These are phyloP conservation scores for Yarrowia keelungensis DNA, from an alignment of 805 yeast genomes.

Conservation along the genomic window DNA sequence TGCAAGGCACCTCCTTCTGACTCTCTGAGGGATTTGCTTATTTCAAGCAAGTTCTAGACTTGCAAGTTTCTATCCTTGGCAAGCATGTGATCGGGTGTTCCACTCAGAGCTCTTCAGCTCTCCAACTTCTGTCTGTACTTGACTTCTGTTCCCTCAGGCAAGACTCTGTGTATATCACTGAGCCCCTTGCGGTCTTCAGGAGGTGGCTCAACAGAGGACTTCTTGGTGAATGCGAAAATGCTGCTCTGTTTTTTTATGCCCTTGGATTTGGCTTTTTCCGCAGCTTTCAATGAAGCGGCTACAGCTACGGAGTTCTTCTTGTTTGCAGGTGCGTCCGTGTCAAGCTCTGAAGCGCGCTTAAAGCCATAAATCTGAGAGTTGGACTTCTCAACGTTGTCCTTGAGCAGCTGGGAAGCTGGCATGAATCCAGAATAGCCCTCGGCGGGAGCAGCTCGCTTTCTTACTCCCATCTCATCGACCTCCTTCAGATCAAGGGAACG, in stretches of 20 bases:
- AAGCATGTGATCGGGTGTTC: neutral
- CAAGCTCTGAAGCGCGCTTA: slow-evolving; percentile 14
- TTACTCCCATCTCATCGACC: slow-evolving; percentile 12
- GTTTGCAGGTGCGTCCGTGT: neutral
- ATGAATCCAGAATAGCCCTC: slow-evolving; percentile 11
- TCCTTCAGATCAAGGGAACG: slow-evolving; percentile 6
- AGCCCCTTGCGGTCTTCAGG: slow-evolving; percentile 27
- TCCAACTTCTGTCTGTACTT: slow-evolving; percentile 19
- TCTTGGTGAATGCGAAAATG: slow-evolving; percentile 32
- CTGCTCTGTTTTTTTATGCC: slow-evolving; percentile 11
- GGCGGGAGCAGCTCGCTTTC: neutral
- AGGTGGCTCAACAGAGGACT: neutral
- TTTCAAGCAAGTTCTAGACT: neutral
- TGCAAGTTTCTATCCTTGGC: neutral
- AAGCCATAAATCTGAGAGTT: slow-evolving; percentile 1
- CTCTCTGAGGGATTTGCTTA: neutral
- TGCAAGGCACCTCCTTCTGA: neutral
- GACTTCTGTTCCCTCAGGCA: slow-evolving; percentile 15
- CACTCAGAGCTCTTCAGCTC: neutral
- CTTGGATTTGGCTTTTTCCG: slow-evolving; percentile 1
- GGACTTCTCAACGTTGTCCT: slow-evolving; percentile 22
- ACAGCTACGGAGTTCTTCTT: slow-evolving; percentile 12
- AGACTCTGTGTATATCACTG: neutral
- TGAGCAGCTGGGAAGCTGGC: slow-evolving; percentile 15
- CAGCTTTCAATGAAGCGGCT: slow-evolving; percentile 18